Percentiles rank a stretch among this genome's conserved stretches.
Conservation (phyloP, 768 basidiomycete species). For the Russula olivacea region DNA sequence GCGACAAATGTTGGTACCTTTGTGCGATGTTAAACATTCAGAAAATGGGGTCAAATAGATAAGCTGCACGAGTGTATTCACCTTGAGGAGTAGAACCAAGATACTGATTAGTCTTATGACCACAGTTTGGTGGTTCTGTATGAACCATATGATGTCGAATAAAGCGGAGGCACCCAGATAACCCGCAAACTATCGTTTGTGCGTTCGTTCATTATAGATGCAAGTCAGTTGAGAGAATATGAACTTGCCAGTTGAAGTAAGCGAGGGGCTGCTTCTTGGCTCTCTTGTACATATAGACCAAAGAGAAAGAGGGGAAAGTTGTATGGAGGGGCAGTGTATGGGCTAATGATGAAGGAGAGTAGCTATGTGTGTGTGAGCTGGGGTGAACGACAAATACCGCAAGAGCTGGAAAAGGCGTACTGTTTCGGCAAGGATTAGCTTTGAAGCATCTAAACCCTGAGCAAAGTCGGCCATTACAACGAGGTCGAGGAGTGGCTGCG, state of each 20-base stretch:
- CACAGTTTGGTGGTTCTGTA: slow-evolving; percentile 47
- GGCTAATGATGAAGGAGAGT: slow-evolving; percentile 52
- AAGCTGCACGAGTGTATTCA: slow-evolving; percentile 19
- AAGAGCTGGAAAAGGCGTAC: slow-evolving; percentile 33
- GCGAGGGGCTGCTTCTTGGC: slow-evolving; percentile 48
- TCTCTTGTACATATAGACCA: slow-evolving; percentile 68
- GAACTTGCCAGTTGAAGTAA: slow-evolving; percentile 57
- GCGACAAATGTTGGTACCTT: slow-evolving; percentile 37
- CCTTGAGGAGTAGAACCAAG: slow-evolving; percentile 37
- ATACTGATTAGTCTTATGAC: slow-evolving; percentile 50
- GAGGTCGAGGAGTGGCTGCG: not conserved
- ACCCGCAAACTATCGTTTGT: slow-evolving; percentile 49
- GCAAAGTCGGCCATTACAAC: slow-evolving; percentile 53
- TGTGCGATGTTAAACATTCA: not conserved
- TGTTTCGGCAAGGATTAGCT: slow-evolving; percentile 57
- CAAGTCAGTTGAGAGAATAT: not conserved
- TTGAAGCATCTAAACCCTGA: slow-evolving; percentile 65
- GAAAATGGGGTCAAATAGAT: not conserved
- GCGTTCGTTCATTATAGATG: not conserved
- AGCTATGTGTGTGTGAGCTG: slow-evolving; percentile 35
- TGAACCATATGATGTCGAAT: slow-evolving; percentile 69
- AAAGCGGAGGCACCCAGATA: slow-evolving; percentile 55
- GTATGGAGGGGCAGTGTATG: slow-evolving; percentile 59
- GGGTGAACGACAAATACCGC: not conserved
- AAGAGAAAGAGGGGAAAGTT: slow-evolving; percentile 83